These are phyloP conservation scores for Metschnikowia peoriensis DNA, from an alignment of 805 yeast species.

Conservation along the genomic window DNA sequence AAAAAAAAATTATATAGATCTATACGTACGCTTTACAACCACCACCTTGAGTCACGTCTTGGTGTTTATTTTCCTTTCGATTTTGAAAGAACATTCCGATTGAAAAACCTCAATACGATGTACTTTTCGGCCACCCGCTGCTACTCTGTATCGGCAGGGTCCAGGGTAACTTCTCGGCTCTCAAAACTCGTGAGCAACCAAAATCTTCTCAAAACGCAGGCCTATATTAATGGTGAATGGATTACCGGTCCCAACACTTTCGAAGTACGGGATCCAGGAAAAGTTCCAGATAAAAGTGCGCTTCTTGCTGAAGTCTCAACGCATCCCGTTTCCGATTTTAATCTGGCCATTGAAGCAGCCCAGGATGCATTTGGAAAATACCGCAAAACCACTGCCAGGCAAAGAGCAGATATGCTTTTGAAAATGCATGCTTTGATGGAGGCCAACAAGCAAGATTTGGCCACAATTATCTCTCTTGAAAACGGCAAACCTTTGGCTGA, in stretches of 20 bases:
- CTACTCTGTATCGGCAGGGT: constrained; percentile 2
- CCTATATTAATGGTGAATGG: constrained; percentile 78
- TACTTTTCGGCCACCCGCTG: background rate
- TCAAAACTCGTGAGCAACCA: constrained; percentile 37
- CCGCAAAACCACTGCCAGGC: constrained; percentile 53
- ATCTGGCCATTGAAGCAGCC: constrained; percentile 58
- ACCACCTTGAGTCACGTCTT: no score
- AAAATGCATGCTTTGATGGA: constrained; percentile 53
- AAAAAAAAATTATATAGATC: background rate
- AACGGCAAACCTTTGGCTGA: constrained; percentile 75
- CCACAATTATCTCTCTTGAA: constrained; percentile 60
- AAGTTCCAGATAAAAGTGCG: constrained; percentile 36
- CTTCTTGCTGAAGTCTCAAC: constrained; percentile 56
- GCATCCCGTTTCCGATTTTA: constrained; percentile 46
- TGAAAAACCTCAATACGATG: background rate
- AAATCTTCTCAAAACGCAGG: constrained; percentile 56
- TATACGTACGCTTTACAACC: no score
- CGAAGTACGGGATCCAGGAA: constrained; percentile 76
- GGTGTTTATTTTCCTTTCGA: no score
- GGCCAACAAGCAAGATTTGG: constrained; percentile 63
- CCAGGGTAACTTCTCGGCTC: constrained; percentile 6
- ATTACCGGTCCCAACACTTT: constrained; percentile 47
- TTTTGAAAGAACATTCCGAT: background rate
- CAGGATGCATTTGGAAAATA: constrained; percentile 50
- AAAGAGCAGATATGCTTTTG: constrained; percentile 51